Base-by-base conservation (phyloP, 75 land plant species). In the Azolla pinnata region DNA sequence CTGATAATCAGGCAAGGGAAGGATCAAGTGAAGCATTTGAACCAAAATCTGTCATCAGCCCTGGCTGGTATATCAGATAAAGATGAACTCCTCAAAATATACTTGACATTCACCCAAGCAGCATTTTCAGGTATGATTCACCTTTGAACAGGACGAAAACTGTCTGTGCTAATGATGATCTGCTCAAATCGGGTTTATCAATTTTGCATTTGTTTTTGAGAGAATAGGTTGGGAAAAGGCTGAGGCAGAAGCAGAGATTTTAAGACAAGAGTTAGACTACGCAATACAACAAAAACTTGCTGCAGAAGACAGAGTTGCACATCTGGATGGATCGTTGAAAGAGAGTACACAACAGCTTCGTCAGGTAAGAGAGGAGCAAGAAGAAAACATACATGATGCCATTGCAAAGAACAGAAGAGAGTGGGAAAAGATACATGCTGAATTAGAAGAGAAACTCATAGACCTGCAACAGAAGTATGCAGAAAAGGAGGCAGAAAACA, bases 101-200 rank as follows among this genome's bases (percentile, higher is more conserved):
- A 87, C 68, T 72, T 78, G 25, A 87, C 79, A 73, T 92, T 87
- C 67, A 85, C 92, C 4, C 92, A 90, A 72, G 92, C 87, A 73
- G 88, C 97, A 64, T 77, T 91, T 32, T 56, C 84, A 61, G 97
- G 93, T 89, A 74, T 32, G 33, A 52, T n/a, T n/a, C n/a, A n/a
- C n/a, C n/a, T n/a, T n/a, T n/a, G n/a, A n/a, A n/a, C n/a, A n/a
- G n/a, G n/a, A n/a, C n/a, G n/a, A n/a, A n/a, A n/a, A n/a, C n/a
- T n/a, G n/a, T n/a, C n/a, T n/a, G n/a, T n/a, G n/a, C 40, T 35
- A 12, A 5, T 12, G 5, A 12, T 35, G 40, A 35, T 35, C 12
- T 5, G 40, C 10, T 35, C 10, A 5, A 35, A 35, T 35, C 10
- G 5, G 12, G 40, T 35, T 35, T 5, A 5, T 35, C 12, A 25